Evolutionary conservation across 2,329 filamentous ascomycete genomes (phyloP).

Genomic region (Trichoderma sp.): DNA sequence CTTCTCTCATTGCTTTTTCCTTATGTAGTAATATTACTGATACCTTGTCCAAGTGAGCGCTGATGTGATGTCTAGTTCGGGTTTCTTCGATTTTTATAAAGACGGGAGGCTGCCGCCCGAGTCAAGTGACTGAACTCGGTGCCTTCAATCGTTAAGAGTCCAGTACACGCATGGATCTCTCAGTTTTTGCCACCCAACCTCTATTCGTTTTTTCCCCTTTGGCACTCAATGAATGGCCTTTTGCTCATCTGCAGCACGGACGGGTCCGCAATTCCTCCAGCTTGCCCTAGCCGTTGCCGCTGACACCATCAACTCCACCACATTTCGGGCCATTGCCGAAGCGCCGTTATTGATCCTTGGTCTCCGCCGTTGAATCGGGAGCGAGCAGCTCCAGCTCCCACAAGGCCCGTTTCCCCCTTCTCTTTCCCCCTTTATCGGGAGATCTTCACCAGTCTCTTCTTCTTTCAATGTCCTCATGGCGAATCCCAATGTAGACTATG

Average conservation of each 20-base stretch:
- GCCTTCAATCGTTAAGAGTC: too few species aligned
- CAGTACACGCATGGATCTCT: too few species aligned
- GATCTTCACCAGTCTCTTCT: neutral
- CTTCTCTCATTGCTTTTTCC: neutral
- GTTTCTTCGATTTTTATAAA: neutral
- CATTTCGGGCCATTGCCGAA: neutral
- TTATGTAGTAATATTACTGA: neutral
- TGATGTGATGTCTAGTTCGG: neutral
- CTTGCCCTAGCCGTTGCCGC: neutral
- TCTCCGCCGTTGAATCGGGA: neutral
- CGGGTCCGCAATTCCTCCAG: neutral
- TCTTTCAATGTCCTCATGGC: neutral
- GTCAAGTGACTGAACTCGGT: neutral
- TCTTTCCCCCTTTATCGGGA: neutral
- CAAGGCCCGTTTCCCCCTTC: neutral
- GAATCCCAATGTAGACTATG: neutral
- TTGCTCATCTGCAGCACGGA: neutral
- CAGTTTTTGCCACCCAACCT: neutral
- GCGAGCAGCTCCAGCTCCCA: neutral
- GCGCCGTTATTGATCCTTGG: neutral
- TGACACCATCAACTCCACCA: neutral
- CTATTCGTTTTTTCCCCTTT: neutral
- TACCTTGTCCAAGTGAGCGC: neutral
- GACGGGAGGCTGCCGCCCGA: neutral
- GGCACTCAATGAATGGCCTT: neutral